phyloP scores from a whole-genome alignment of 192 early-diverging fungal genomes.

The Helicostylum pulchrum region DNA sequence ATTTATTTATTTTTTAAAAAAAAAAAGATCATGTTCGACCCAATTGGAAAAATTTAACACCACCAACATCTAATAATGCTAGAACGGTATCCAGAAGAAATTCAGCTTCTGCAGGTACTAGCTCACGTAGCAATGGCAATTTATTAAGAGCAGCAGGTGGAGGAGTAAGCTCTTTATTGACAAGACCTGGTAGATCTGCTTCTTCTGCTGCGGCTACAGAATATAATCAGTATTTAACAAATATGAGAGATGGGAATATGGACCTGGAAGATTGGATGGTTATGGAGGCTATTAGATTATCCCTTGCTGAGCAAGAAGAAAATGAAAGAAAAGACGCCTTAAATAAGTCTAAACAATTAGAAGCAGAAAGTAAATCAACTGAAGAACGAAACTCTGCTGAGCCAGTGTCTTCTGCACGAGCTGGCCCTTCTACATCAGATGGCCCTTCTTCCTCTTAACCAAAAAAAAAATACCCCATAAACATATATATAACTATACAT shows the following conservation, averaged over 20 bases:
- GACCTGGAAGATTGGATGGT: slow-evolving; percentile 92
- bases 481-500: too few species aligned
- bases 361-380: neutral
- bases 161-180: slow-evolving; percentile 12
- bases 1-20: too few species aligned
- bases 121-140: neutral
- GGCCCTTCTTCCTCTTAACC: too few species aligned
- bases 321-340: slow-evolving; percentile 36
- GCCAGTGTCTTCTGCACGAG: too few species aligned
- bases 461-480: too few species aligned
- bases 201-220: slow-evolving; percentile 47
- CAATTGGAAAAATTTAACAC: slow-evolving; percentile 52
- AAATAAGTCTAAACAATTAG: slow-evolving; percentile 6
- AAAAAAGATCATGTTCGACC: slow-evolving; percentile 66
- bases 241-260: slow-evolving; percentile 73
- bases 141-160: slow-evolving; percentile 17
- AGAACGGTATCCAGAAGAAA: slow-evolving; percentile 40
- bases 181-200: slow-evolving; percentile 33
- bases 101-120: slow-evolving; percentile 18
- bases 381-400: too few species aligned
- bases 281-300: slow-evolving; percentile 85
- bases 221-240: slow-evolving; percentile 57
- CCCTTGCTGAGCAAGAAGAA: slow-evolving; percentile 62
- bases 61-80: slow-evolving; percentile 42
- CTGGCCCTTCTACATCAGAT: too few species aligned